Percentiles rank a stretch among this genome's conserved stretches.
Conservation (phyloP, 2,329 filamentous ascomycete genomes). For the Tolypocladium inflatum region DNA sequence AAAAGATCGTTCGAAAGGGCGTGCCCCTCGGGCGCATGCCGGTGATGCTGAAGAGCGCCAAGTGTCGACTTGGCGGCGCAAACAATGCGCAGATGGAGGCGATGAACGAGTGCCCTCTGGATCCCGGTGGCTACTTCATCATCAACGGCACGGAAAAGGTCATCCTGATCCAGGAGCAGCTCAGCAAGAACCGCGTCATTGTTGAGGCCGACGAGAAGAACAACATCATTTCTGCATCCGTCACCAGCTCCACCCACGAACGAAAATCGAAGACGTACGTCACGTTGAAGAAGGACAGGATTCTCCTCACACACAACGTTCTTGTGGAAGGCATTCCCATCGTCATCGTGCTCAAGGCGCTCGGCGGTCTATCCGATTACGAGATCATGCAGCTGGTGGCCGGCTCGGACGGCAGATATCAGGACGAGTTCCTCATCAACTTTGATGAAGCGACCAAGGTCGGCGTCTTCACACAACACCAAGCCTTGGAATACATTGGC, state of each 20-base stretch:
- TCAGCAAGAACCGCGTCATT: conserved; percentile 98
- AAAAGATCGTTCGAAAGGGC: conserved; percentile 62
- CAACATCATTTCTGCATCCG: conserved; percentile 86
- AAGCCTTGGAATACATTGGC: conserved; percentile 89
- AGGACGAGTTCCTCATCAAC: conserved; percentile 91
- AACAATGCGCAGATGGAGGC: conserved; percentile 81
- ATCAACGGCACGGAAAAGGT: conserved; percentile 98
- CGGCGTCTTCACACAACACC: conserved; percentile 84
- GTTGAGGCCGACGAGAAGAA: conserved; percentile 91
- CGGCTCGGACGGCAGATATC: conserved; percentile 77
- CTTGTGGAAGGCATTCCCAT: conserved; percentile 91
- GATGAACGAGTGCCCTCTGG: conserved; percentile 90
- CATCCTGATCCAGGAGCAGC: conserved; percentile 93
- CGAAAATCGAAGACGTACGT: conserved; percentile 98
- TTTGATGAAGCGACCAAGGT: conserved; percentile 85
- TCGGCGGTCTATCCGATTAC: conserved; percentile 88
- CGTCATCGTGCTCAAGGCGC: conserved; percentile 82
- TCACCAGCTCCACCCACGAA: conserved; percentile 95
- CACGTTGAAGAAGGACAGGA: conserved; percentile 83
- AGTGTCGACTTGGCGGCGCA: conserved; percentile 77
- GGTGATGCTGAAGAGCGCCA: conserved; percentile 93
- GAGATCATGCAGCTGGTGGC: conserved; percentile 90
- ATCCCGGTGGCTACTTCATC: conserved; percentile 96
- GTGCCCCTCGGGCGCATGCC: conserved; percentile 85
- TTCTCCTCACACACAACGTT: conserved; percentile 87